A percentile compares a stretch with the other conserved stretches of the same genome.
Conservation (phyloP, 768 basidiomycete genomes). For the Auricularia heimuer region DNA sequence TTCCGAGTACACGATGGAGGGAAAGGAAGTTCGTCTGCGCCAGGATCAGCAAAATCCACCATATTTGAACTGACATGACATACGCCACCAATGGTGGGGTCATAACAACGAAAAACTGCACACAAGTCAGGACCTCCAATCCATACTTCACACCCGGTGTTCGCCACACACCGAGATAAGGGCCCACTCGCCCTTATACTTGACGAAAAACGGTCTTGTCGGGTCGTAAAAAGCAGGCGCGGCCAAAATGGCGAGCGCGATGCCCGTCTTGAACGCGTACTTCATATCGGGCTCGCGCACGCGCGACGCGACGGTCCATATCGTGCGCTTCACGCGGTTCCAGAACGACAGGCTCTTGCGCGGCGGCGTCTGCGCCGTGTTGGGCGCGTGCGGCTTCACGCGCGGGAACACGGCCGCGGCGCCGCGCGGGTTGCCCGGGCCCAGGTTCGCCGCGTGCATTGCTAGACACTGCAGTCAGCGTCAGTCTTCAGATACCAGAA, state of each 20-base stretch:
- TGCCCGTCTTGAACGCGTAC: slow-evolving; percentile 76
- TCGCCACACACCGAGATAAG: slow-evolving; percentile 66
- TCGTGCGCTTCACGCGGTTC: slow-evolving; percentile 52
- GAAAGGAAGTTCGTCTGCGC: slow-evolving; percentile 76
- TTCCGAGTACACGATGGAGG: slow-evolving; percentile 76
- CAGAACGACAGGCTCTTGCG: slow-evolving; percentile 46
- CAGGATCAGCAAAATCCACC: too few species aligned
- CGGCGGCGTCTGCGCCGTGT: slow-evolving; percentile 74
- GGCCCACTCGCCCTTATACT: slow-evolving; percentile 91
- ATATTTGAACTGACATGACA: too few species aligned
- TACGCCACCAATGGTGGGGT: slow-evolving; percentile 80
- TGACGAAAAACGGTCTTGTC: slow-evolving; percentile 68
- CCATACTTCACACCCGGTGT: slow-evolving; percentile 9
- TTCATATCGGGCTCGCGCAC: slow-evolving; percentile 68
- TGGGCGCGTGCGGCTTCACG: slow-evolving; percentile 70
- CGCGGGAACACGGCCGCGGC: slow-evolving; percentile 65
- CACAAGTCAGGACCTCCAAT: not conserved
- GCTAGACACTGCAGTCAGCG: too few species aligned
- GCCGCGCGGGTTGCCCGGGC: slow-evolving; percentile 27
- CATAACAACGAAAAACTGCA: slow-evolving; percentile 80
- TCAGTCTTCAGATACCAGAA: too few species aligned
- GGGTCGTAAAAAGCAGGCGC: slow-evolving; percentile 79
- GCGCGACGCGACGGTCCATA: slow-evolving; percentile 63
- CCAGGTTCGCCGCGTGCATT: slow-evolving; percentile 25
- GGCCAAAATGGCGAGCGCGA: slow-evolving; percentile 73